Base-by-base conservation (phyloP, 305 asterid species). In the Solanum hybrid region DNA sequence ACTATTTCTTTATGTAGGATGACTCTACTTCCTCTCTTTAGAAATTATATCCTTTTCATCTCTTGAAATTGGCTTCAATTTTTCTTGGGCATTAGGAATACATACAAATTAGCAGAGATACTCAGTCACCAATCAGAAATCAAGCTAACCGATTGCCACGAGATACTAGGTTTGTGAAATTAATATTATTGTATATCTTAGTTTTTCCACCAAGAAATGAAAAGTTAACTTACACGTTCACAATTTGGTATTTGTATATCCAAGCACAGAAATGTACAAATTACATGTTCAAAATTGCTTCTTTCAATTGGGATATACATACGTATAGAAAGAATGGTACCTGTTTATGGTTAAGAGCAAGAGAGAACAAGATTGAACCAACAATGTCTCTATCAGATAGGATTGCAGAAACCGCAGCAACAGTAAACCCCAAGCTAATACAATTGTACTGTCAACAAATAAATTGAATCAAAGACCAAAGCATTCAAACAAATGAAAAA, bases 321-420 rank as follows among this genome's bases (percentile, higher is more conserved):
- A 51, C 7, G 22, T 32, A 29, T 7, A 40, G 80, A 89, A 88
- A 84, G 71, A 88, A 88, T 86, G 34, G 72, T 90, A 96, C 99
- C 98, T 97, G 99, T 91, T 97, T 96, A 89, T 96, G 99, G 93
- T 96, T 97, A 92, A 97, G 99, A 89, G 99, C 97, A 91, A 97
- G 97, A 93, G 96, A 90, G 95, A 94, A 97, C 86, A 96, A 91
- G 87, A 95, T 32, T 69, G 98, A 96, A 89, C 99, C 98, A 88
- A 94, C 87, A 87, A 94, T 91, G 91, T 97, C 98, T 90, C 95
- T 94, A 90, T 94, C 92, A 69, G 97, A 95, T 32, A 97, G 92
- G 92, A 95, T 91, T 7, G 98, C 98, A 6, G 98, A 97, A 79
- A 96, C 96, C 86, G 98, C 98, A 7, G 96, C 98, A 86, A 92